A percentile compares a stretch with the other conserved stretches of the same genome.
Conservation (phyloP, 2,329 filamentous ascomycete species). For the Fusarium metavorans region DNA sequence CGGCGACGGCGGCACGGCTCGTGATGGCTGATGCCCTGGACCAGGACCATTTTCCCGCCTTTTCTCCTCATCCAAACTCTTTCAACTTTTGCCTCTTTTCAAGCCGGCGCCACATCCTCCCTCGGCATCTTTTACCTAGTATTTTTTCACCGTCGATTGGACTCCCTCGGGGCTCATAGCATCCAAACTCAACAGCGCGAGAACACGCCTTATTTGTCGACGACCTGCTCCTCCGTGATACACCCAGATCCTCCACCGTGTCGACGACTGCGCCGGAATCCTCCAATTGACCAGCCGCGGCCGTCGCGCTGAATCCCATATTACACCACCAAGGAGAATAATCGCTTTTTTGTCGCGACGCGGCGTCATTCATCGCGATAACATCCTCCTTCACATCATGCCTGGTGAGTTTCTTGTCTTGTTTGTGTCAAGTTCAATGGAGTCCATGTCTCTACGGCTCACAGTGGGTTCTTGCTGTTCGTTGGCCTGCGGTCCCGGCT, state of each 20-base stretch:
- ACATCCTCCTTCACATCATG: constrained; percentile 15
- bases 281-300: background rate
- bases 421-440: constrained; percentile 2
- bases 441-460: constrained; percentile 2
- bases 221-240: constrained; percentile 1
- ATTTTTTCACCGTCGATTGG: background rate
- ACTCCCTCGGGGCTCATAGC: background rate
- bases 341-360: background rate
- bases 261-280: constrained; percentile 18
- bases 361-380: constrained; percentile 5
- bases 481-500: constrained; percentile 26
- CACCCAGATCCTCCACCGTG: constrained; percentile 4
- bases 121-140: background rate
- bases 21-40: constrained; percentile 32
- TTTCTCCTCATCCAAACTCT: background rate
- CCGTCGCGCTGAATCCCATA: background rate
- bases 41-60: constrained; percentile 3
- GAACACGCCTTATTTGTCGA: background rate
- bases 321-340: background rate
- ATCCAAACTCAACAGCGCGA: background rate
- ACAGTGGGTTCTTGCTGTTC: constrained; percentile 28
- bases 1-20: constrained; percentile 17
- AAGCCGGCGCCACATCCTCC: constrained; percentile 4
- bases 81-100: background rate
- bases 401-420: constrained; percentile 30